Percentiles rank a stretch among this genome's conserved stretches.
phyloP scores from a whole-genome alignment of 208 protist species.

The Crithidia thermophila region DNA sequence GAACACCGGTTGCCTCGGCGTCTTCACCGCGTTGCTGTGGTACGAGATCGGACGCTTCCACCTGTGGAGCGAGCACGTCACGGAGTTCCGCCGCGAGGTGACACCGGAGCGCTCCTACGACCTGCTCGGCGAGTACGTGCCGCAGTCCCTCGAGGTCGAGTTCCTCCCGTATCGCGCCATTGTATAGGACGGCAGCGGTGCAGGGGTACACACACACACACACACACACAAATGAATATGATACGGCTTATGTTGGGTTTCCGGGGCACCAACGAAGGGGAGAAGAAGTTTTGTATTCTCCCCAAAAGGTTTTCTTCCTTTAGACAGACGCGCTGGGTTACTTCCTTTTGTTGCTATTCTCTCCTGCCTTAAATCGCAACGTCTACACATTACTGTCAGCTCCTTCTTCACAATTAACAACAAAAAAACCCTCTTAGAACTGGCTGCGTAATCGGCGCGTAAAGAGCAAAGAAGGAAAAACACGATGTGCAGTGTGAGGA shows the following conservation, averaged over 20 bases:
- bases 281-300: not conserved
- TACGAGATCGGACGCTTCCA: constrained; percentile 88
- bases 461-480: too few relatives aligned
- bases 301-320: not conserved
- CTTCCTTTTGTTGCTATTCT: too few relatives aligned
- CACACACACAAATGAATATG: not conserved
- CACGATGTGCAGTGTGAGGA: too few relatives aligned
- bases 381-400: too few relatives aligned
- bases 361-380: too few relatives aligned
- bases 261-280: not conserved
- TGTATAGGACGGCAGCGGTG: too few relatives aligned
- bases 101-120: constrained; percentile 69
- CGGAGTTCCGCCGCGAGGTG: constrained; percentile 62
- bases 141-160: constrained; percentile 39
- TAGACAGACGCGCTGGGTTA: too few relatives aligned
- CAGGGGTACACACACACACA: not conserved
- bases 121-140: constrained; percentile 77
- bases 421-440: too few relatives aligned
- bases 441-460: too few relatives aligned
- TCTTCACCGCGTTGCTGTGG: constrained; percentile 74
- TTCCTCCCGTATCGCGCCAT: constrained; percentile 40
- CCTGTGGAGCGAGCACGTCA: constrained; percentile 74
- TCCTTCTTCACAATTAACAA: too few relatives aligned
- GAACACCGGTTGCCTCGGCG: constrained; percentile 40
- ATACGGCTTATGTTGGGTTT: too few relatives aligned